These are phyloP conservation scores for Bipolaris bicolor DNA, from an alignment of 2,329 filamentous ascomycete species.

Conservation along the genomic window DNA sequence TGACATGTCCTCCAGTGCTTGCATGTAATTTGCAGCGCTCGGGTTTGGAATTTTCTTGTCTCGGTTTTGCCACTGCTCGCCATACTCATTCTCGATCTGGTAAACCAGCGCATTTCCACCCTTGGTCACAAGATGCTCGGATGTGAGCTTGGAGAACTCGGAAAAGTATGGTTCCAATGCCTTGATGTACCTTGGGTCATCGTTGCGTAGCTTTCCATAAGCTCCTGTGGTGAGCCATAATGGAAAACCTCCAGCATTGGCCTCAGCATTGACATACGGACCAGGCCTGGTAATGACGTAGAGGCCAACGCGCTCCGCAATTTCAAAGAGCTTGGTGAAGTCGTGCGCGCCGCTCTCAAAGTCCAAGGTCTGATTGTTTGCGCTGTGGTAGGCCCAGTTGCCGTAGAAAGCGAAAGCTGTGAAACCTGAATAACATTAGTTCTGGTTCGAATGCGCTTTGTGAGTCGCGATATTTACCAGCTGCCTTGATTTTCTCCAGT, in stretches of 20 bases:
- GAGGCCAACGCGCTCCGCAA: conserved; percentile 61
- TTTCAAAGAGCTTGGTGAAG: conserved; percentile 59
- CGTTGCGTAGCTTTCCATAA: conserved; percentile 60
- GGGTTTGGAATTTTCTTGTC: conserved; percentile 55
- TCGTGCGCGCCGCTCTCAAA: conserved; percentile 61
- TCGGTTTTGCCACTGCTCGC: conserved; percentile 49
- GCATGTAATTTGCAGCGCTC: conserved; percentile 62
- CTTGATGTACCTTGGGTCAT: conserved; percentile 59
- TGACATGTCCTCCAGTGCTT: conserved; percentile 60
- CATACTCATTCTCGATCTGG: conserved; percentile 65
- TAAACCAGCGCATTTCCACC: conserved; percentile 63
- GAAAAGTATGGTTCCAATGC: conserved; percentile 63
- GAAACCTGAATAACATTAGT: conserved; percentile 46
- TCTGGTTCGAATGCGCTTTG: background rate
- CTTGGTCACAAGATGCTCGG: conserved; percentile 62
- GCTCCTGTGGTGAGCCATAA: conserved; percentile 67
- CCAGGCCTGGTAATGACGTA: conserved; percentile 65
- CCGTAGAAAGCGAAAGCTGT: conserved; percentile 57
- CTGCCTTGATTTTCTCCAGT: conserved; percentile 60
- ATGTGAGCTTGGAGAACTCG: conserved; percentile 58
- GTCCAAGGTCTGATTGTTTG: conserved; percentile 55
- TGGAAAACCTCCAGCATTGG: conserved; percentile 67
- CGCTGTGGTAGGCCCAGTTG: conserved; percentile 58
- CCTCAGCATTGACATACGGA: conserved; percentile 69
- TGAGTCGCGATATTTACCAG: conserved; percentile 17